Evolutionary conservation across 306 rosid species (phyloP).

Genomic region (Quercus variabilis): DNA sequence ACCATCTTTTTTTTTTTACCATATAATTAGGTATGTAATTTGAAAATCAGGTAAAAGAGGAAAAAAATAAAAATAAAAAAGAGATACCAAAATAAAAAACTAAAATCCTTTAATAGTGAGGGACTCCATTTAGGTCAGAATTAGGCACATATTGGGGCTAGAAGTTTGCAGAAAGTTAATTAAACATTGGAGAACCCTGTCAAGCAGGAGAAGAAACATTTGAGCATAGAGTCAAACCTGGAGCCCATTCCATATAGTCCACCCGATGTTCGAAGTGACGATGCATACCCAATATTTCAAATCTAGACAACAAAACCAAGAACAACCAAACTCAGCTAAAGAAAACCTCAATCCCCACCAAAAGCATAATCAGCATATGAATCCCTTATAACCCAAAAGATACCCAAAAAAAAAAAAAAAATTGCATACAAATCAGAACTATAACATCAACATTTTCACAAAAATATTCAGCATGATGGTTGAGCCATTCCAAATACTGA

Average conservation of each 20-base stretch:
- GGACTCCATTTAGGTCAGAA: background rate
- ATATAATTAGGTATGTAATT: background rate
- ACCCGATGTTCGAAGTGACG: constrained; percentile 93
- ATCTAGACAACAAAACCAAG: constrained; percentile 46
- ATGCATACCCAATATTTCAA: constrained; percentile 86
- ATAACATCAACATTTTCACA: constrained; percentile 3
- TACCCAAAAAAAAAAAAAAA: background rate
- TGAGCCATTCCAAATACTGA: background rate
- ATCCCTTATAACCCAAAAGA: background rate
- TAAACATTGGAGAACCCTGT: background rate
- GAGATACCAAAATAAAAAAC: background rate
- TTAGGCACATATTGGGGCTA: background rate
- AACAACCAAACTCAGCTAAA: constrained; percentile 19
- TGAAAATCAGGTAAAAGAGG: background rate
- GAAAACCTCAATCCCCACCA: constrained; percentile 6
- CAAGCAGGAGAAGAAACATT: constrained; percentile 17
- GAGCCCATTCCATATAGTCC: constrained; percentile 99
- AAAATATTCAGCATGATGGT: constrained; percentile 10
- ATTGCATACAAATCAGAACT: background rate
- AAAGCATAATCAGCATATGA: constrained; percentile 7
- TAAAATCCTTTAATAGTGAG: background rate
- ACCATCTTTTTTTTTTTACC: constrained; percentile 4
- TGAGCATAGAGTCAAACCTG: constrained; percentile 58
- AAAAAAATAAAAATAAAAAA: background rate
- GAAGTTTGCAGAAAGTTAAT: background rate